A percentile compares a stretch with the other conserved stretches of the same genome.
These are phyloP conservation scores for Sorghum bicolor DNA, from an alignment of 176 grass and related monocot genomes.

Conservation along the genomic window DNA sequence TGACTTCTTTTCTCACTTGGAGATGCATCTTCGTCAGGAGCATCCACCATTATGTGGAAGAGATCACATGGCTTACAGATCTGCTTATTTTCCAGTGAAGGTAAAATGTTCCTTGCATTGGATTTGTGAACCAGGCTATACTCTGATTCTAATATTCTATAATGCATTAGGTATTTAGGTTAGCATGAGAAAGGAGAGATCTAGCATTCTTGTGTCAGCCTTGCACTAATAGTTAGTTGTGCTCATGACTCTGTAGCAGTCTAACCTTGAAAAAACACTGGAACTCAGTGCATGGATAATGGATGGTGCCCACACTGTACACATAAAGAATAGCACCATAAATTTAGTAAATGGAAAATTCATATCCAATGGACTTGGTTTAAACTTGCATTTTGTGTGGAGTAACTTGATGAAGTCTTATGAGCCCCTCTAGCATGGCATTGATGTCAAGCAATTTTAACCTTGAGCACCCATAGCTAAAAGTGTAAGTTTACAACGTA, in stretches of 20 bases:
- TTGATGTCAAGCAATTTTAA: not conserved
- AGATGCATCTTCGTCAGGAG: slow-evolving; percentile 99
- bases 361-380: not conserved
- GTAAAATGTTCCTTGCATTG: slow-evolving; percentile 38
- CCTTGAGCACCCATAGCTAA: not conserved
- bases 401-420: slow-evolving; percentile 7
- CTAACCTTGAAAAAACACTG: not conserved
- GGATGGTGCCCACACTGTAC: not conserved
- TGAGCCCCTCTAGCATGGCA: not conserved
- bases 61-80: slow-evolving; percentile 97
- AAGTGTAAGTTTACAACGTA: not conserved
- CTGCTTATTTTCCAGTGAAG: slow-evolving; percentile 98
- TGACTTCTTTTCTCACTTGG: slow-evolving; percentile 98
- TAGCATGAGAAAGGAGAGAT: not conserved
- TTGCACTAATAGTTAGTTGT: not conserved
- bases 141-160: not conserved
- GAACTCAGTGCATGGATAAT: not conserved
- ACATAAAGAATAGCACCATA: not conserved
- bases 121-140: not conserved
- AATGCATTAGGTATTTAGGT: not conserved
- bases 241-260: not conserved
- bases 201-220: not conserved
- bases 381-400: not conserved
- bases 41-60: slow-evolving; percentile 96
- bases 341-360: not conserved